phyloP scores from a whole-genome alignment of 257 asterid genomes.

The Pogostemon cablin region DNA sequence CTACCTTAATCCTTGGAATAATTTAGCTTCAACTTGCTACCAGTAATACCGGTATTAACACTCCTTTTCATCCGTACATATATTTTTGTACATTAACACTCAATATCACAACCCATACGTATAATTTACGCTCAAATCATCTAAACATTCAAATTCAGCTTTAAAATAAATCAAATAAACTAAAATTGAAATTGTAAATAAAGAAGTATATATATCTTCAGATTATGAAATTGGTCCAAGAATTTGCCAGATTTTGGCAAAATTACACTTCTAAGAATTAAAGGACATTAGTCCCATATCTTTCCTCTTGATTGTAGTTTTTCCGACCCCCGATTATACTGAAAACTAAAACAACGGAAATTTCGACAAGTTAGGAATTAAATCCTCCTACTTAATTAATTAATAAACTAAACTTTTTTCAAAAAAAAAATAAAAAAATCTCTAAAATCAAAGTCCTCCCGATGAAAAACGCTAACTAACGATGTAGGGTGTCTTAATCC shows the following conservation, averaged over 20 bases:
- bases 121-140: no score
- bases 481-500: background rate
- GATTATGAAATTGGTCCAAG: constrained; percentile 30
- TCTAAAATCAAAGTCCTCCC: constrained; percentile 26
- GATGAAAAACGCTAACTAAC: background rate
- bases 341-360: constrained; percentile 39
- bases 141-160: no score
- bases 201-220: background rate
- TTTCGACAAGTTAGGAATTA: constrained; percentile 52
- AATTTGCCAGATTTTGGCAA: constrained; percentile 44
- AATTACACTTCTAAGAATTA: constrained; percentile 22
- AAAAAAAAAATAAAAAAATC: constrained; percentile 8
- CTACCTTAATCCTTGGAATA: no score
- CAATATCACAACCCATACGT: no score
- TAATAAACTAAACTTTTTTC: constrained; percentile 20
- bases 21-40: no score
- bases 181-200: background rate
- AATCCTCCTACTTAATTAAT: constrained; percentile 37
- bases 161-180: no score
- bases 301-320: constrained; percentile 22
- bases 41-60: no score
- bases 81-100: no score
- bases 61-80: no score
- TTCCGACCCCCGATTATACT: background rate
- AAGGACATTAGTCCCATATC: constrained; percentile 42